Evolutionary conservation across 768 basidiomycete genomes (phyloP).

Genomic region (Tylopilus sp.): DNA sequence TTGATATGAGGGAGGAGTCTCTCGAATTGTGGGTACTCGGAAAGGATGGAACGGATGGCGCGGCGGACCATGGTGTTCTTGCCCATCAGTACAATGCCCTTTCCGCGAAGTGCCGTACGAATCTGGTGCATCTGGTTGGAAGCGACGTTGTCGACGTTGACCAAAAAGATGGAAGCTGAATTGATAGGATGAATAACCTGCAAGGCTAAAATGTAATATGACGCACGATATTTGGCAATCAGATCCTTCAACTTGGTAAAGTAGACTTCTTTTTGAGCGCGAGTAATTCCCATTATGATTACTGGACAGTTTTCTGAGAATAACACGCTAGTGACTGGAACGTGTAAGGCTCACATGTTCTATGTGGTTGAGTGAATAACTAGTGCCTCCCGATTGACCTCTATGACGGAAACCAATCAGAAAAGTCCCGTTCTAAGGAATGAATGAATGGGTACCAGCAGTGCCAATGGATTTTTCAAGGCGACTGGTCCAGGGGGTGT

Average conservation of each 20-base stretch:
- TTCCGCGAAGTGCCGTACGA: slow-evolving; percentile 91
- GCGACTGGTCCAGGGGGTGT: slow-evolving; percentile 42
- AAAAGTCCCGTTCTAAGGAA: background rate
- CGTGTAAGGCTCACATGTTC: slow-evolving; percentile 23
- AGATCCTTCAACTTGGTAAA: slow-evolving; percentile 94
- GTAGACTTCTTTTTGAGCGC: slow-evolving; percentile 87
- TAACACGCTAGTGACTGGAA: background rate
- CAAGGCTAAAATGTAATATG: background rate
- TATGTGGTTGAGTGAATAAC: slow-evolving; percentile 26
- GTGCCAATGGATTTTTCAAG: slow-evolving; percentile 98
- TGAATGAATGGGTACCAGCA: slow-evolving; percentile 45
- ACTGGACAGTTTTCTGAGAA: slow-evolving; percentile 8
- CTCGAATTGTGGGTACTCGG: slow-evolving; percentile 92
- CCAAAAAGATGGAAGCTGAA: slow-evolving; percentile 95
- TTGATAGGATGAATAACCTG: background rate
- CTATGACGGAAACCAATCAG: slow-evolving; percentile 34
- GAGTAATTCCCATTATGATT: slow-evolving; percentile 82
- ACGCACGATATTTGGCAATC: slow-evolving; percentile 83
- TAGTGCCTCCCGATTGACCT: slow-evolving; percentile 95
- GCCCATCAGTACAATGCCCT: slow-evolving; percentile 97
- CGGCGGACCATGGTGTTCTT: slow-evolving; percentile 99
- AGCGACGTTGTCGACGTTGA: slow-evolving; percentile 99
- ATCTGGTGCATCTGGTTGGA: slow-evolving; percentile 99
- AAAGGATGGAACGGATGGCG: slow-evolving; percentile 86
- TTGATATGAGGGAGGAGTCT: slow-evolving; percentile 92